phyloP scores from a whole-genome alignment of 805 yeast species.

The Metschnikowia vanudenii region DNA sequence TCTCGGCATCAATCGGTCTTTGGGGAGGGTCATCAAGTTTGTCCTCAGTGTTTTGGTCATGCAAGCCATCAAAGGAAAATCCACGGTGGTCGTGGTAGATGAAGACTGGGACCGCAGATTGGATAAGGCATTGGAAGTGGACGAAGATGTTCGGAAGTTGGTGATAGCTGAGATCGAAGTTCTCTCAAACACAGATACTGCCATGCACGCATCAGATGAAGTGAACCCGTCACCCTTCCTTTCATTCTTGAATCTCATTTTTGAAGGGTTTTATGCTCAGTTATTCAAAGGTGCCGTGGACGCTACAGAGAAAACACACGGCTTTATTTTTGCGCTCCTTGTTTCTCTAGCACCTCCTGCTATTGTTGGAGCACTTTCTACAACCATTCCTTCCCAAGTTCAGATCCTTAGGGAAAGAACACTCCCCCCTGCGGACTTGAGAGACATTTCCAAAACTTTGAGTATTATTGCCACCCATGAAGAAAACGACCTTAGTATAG shows the following conservation, averaged over 20 bases:
- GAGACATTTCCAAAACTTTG: slow-evolving; percentile 42
- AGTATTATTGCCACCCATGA: slow-evolving; percentile 53
- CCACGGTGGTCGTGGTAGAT: slow-evolving; percentile 62
- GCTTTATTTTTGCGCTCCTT: slow-evolving; percentile 34
- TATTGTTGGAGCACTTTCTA: slow-evolving; percentile 23
- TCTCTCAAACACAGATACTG: slow-evolving; percentile 18
- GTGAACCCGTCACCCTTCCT: slow-evolving; percentile 1
- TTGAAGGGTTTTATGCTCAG: slow-evolving; percentile 36
- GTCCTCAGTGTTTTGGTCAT: slow-evolving; percentile 59
- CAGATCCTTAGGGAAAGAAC: slow-evolving; percentile 23
- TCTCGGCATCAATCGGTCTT: slow-evolving; percentile 29
- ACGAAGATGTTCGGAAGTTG: slow-evolving; percentile 45
- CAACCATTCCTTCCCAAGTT: slow-evolving; percentile 23
- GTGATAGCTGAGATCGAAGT: slow-evolving; percentile 23
- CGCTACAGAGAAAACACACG: slow-evolving; percentile 29
- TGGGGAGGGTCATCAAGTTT: slow-evolving; percentile 50
- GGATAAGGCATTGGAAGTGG: slow-evolving; percentile 66
- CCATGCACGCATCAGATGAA: slow-evolving; percentile 19
- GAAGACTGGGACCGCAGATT: slow-evolving; percentile 71
- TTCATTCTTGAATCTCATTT: slow-evolving; percentile 30
- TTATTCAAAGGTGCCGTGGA: slow-evolving; percentile 14
- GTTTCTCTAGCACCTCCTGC: slow-evolving; percentile 32
- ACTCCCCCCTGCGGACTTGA: slow-evolving; percentile 23
- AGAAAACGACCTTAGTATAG: slow-evolving; percentile 8
- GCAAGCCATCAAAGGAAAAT: slow-evolving; percentile 52